Evolutionary conservation across 768 basidiomycete species (phyloP).

Genomic region (Tubosaeta sp.): DNA sequence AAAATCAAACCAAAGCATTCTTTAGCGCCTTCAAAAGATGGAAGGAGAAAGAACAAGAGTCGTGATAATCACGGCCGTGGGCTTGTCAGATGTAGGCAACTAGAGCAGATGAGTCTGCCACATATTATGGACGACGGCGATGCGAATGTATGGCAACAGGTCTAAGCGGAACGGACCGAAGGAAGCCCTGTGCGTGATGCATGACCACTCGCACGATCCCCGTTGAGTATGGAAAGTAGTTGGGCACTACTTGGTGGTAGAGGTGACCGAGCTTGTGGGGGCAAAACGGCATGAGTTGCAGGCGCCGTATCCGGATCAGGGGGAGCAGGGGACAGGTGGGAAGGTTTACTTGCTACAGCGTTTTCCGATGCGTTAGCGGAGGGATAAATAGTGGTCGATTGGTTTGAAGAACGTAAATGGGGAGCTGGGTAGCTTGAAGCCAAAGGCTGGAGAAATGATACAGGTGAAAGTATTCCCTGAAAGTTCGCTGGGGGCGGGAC

Average conservation of each 20-base stretch:
- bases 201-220: constrained; percentile 16
- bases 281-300: constrained; percentile 9
- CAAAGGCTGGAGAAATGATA: constrained; percentile 14
- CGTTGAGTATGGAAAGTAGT: constrained; percentile 35
- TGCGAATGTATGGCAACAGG: constrained; percentile 18
- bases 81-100: background rate
- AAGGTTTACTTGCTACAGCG: constrained; percentile 2
- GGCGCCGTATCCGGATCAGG: constrained; percentile 13
- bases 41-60: constrained; percentile 16
- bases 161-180: constrained; percentile 25
- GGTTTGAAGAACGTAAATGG: constrained; percentile 9
- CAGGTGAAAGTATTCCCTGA: constrained; percentile 4
- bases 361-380: constrained; percentile 9
- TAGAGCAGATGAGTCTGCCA: constrained; percentile 5
- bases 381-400: constrained; percentile 14
- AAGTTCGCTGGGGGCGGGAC: constrained; percentile 2
- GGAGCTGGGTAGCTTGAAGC: constrained; percentile 20
- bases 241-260: constrained; percentile 25
- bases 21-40: constrained; percentile 17
- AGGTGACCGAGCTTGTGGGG: constrained; percentile 15
- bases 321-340: constrained; percentile 7
- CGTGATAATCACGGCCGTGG: background rate
- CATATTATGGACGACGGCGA: constrained; percentile 2
- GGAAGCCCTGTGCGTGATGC: constrained; percentile 7
- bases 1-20: constrained; percentile 20